Conservation (phyloP, 1,139 yeast genomes). For the Lodderomyces beijingensis region DNA sequence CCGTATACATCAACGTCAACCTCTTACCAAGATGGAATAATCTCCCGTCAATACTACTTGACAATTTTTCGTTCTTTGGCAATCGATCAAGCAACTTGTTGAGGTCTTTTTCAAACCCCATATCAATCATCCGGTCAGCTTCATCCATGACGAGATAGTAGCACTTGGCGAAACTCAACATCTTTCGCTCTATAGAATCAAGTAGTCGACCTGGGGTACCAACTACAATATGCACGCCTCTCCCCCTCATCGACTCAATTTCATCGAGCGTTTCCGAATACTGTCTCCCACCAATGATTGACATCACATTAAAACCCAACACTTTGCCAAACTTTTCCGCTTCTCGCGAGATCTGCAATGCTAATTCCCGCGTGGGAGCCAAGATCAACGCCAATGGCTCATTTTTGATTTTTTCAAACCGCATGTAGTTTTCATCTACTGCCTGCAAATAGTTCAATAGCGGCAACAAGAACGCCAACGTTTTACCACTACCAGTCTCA, state of each 20-base stretch:
- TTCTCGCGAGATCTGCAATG: constrained; percentile 75
- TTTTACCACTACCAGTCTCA: constrained; percentile 95
- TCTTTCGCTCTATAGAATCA: constrained; percentile 69
- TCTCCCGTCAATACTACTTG: constrained; percentile 18
- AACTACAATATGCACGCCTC: constrained; percentile 75
- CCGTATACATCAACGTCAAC: constrained; percentile 84
- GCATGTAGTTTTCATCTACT: constrained; percentile 33
- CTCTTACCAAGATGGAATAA: constrained; percentile 28
- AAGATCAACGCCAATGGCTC: constrained; percentile 59
- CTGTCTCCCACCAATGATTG: constrained; percentile 87
- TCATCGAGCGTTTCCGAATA: constrained; percentile 63
- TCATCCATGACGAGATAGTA: constrained; percentile 79
- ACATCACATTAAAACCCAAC: constrained; percentile 49
- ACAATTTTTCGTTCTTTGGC: constrained; percentile 27
- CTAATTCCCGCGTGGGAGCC: constrained; percentile 93
- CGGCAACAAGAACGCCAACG: constrained; percentile 79
- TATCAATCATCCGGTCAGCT: constrained; percentile 91
- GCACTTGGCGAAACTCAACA: constrained; percentile 58
- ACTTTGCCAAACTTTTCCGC: constrained; percentile 45
- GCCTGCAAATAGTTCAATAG: constrained; percentile 52
- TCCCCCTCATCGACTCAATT: constrained; percentile 19
- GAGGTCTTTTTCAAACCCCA: constrained; percentile 87
- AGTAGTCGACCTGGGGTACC: constrained; percentile 93
- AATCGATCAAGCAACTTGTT: constrained; percentile 50
- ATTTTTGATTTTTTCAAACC: constrained; percentile 28